Evolutionary conservation across 768 basidiomycete species (phyloP).

Genomic region (Pholiota conissans): DNA sequence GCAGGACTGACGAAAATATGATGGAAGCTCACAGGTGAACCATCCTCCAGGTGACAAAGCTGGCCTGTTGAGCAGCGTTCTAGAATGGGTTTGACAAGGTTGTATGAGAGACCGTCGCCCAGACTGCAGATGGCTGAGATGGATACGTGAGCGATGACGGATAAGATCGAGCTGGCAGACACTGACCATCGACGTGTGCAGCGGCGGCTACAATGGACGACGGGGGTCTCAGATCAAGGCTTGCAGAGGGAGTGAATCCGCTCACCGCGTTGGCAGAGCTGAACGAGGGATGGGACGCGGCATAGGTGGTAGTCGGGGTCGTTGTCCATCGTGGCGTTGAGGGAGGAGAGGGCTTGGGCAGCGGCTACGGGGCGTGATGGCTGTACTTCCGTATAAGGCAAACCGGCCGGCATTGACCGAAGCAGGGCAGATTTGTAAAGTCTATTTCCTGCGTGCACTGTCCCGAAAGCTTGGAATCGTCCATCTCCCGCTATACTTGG

Average conservation of each 20-base stretch:
- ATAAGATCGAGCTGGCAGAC: constrained; percentile 1
- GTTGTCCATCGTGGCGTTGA: constrained; percentile 16
- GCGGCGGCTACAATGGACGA: constrained; percentile 46
- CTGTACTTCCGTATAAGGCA: neutral
- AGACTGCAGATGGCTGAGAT: constrained; percentile 61
- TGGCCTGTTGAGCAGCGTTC: constrained; percentile 73
- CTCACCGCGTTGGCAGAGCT: constrained; percentile 75
- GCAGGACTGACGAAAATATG: neutral
- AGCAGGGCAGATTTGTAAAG: neutral
- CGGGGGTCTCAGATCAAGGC: neutral
- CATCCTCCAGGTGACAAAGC: constrained; percentile 64
- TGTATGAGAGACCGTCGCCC: constrained; percentile 61
- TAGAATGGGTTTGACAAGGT: constrained; percentile 71
- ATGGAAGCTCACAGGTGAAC: constrained; percentile 59
- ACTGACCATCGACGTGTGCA: constrained; percentile 62
- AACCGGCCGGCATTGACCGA: constrained; percentile 1
- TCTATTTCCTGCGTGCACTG: constrained; percentile 1
- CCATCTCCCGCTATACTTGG: constrained; percentile 8
- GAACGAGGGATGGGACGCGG: constrained; percentile 62
- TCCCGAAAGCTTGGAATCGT: constrained; percentile 18
- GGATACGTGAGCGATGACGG: neutral
- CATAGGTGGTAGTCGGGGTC: constrained; percentile 22
- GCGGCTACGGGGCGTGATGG: constrained; percentile 3
- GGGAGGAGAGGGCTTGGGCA: neutral
- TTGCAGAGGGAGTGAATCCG: neutral